Conservation (phyloP, 2,329 filamentous ascomycete genomes). For the Fusarium falciforme region DNA sequence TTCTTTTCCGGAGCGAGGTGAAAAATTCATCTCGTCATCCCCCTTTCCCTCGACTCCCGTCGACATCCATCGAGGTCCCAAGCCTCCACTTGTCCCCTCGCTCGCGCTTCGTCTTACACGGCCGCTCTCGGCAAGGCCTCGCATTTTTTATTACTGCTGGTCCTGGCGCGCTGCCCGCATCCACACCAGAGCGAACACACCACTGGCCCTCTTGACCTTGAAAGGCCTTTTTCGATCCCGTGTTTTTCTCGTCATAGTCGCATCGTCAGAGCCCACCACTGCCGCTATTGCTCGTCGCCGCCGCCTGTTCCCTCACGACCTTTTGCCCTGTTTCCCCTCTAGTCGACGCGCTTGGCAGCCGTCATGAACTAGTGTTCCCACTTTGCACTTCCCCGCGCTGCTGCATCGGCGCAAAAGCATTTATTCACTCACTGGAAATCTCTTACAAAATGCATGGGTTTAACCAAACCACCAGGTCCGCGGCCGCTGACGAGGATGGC, state of each 20-base stretch:
- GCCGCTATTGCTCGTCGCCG: constrained; percentile 35
- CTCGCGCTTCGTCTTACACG: constrained; percentile 34
- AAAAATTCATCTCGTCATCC: constrained; percentile 47
- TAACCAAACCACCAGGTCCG: constrained; percentile 65
- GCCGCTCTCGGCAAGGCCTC: constrained; percentile 46
- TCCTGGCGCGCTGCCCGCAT: constrained; percentile 36
- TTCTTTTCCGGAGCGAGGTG: constrained; percentile 35
- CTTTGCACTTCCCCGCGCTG: constrained; percentile 47
- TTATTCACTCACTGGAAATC: constrained; percentile 44
- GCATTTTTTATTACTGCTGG: constrained; percentile 32
- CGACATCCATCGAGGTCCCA: constrained; percentile 22
- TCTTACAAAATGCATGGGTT: constrained; percentile 57
- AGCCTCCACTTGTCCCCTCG: constrained; percentile 33
- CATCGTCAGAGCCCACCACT: constrained; percentile 42
- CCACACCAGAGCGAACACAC: constrained; percentile 41
- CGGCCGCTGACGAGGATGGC: constrained; percentile 74
- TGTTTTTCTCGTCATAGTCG: constrained; percentile 49
- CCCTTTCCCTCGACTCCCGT: constrained; percentile 23
- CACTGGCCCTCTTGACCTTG: constrained; percentile 40
- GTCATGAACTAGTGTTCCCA: constrained; percentile 56
- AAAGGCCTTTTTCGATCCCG: constrained; percentile 40
- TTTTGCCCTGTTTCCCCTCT: constrained; percentile 42
- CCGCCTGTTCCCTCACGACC: constrained; percentile 34
- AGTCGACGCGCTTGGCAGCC: constrained; percentile 51
- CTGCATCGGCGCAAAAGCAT: constrained; percentile 44